Evolutionary conservation across 306 rosid genomes (phyloP).

Genomic region (Psophocarpus tetragonolobus): DNA sequence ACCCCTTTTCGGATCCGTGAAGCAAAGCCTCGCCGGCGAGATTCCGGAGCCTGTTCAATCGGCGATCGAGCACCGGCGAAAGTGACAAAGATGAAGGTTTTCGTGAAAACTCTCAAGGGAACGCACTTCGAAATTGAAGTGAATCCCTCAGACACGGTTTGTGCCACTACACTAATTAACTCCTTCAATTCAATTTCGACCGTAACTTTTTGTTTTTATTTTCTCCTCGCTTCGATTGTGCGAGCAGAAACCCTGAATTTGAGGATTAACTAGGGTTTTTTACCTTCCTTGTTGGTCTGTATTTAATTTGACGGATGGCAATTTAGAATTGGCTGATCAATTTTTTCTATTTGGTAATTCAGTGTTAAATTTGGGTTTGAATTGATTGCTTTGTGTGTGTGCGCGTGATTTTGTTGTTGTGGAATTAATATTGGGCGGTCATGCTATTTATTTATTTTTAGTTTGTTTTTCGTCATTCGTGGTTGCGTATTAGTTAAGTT

Average conservation of each 20-base stretch:
- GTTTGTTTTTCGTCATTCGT: background rate
- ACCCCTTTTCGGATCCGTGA: constrained; percentile 37
- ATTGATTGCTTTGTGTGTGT: background rate
- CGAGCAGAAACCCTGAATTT: constrained; percentile 1
- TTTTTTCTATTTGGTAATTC: background rate
- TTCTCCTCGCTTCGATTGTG: background rate
- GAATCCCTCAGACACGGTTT: constrained; percentile 60
- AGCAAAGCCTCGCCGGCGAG: constrained; percentile 10
- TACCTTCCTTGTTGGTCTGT: background rate
- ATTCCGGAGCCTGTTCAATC: constrained; percentile 21
- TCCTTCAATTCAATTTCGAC: background rate
- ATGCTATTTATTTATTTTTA: background rate
- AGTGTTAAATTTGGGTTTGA: background rate
- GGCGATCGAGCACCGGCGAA: constrained; percentile 29
- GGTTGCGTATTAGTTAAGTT: background rate
- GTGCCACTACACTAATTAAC: background rate
- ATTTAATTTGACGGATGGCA: constrained; percentile 15
- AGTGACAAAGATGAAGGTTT: constrained; percentile 67
- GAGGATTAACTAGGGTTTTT: constrained; percentile 48
- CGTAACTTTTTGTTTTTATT: background rate
- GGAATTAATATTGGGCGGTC: background rate
- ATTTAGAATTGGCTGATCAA: background rate
- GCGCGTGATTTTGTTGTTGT: background rate
- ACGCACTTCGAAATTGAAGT: constrained; percentile 81
- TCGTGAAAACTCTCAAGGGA: constrained; percentile 80